Conservation (phyloP, 2,329 filamentous ascomycete genomes). For the Trichoderma hamatum region DNA sequence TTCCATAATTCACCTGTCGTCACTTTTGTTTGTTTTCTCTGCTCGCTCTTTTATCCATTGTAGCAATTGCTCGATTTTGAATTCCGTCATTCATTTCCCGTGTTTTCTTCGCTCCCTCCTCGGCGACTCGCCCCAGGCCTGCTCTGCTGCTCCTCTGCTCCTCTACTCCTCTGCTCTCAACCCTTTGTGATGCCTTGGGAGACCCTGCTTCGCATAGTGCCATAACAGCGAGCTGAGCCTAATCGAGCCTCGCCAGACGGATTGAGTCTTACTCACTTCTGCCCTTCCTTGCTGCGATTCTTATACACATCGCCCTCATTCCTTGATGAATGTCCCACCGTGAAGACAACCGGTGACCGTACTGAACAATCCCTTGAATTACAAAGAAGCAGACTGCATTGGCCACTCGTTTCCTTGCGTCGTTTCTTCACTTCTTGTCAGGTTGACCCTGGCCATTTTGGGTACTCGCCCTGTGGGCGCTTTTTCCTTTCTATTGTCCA, state of each 20-base stretch:
- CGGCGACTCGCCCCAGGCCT: neutral
- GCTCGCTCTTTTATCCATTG: conserved; percentile 19
- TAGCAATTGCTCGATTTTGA: neutral
- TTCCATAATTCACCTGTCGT: conserved; percentile 3
- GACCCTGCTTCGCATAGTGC: conserved; percentile 11
- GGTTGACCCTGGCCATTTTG: conserved; percentile 22
- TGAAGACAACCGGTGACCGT: neutral
- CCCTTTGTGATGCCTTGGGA: conserved; percentile 7
- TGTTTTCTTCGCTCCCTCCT: conserved; percentile 26
- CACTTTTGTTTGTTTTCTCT: conserved; percentile 28
- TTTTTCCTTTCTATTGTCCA: conserved; percentile 26
- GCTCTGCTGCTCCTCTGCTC: conserved; percentile 8
- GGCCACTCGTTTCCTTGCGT: conserved; percentile 28
- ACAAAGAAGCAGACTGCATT: conserved; percentile 15
- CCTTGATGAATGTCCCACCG: conserved; percentile 16
- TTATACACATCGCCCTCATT: conserved; percentile 2
- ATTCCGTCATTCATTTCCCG: conserved; percentile 9
- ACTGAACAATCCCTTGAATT: neutral
- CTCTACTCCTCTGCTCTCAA: neutral
- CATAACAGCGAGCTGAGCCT: neutral
- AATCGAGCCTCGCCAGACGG: neutral
- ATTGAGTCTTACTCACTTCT: neutral
- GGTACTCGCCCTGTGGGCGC: conserved; percentile 33
- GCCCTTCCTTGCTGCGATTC: neutral
- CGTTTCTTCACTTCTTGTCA: conserved; percentile 28